Conservation (phyloP, 129 eudicot genomes). For the Arctium minus region DNA sequence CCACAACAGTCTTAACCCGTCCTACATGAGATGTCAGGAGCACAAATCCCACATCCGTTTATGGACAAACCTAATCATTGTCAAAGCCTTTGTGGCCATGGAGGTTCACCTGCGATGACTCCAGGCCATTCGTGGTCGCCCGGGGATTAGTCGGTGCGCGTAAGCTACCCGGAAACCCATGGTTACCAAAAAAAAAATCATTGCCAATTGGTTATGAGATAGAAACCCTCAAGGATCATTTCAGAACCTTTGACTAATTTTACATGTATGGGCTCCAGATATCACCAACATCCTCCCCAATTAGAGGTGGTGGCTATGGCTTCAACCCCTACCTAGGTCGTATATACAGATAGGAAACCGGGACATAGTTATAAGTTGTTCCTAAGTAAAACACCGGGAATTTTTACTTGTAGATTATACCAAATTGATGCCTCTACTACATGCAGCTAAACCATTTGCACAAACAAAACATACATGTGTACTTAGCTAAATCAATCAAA, state of each 20-base stretch:
- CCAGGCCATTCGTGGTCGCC: no score
- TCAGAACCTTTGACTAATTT: not conserved
- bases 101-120: no score
- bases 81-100: no score
- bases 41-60: not conserved
- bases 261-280: not conserved
- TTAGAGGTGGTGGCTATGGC: no score
- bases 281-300: not conserved
- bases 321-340: constrained; percentile 10
- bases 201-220: not conserved
- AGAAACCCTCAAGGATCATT: not conserved
- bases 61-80: not conserved
- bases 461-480: not conserved
- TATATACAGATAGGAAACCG: not conserved
- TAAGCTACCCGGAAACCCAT: no score
- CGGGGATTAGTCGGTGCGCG: no score
- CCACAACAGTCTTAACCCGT: not conserved
- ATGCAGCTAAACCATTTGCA: constrained; percentile 9
- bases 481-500: not conserved
- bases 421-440: not conserved
- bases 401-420: not conserved
- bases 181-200: not conserved
- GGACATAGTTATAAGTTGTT: not conserved
- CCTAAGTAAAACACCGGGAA: not conserved
- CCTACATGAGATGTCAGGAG: not conserved